Percentiles rank a stretch among this genome's conserved stretches.
phyloP scores from a whole-genome alignment of 1,139 yeast genomes.

The Chernovozyma aurita region DNA sequence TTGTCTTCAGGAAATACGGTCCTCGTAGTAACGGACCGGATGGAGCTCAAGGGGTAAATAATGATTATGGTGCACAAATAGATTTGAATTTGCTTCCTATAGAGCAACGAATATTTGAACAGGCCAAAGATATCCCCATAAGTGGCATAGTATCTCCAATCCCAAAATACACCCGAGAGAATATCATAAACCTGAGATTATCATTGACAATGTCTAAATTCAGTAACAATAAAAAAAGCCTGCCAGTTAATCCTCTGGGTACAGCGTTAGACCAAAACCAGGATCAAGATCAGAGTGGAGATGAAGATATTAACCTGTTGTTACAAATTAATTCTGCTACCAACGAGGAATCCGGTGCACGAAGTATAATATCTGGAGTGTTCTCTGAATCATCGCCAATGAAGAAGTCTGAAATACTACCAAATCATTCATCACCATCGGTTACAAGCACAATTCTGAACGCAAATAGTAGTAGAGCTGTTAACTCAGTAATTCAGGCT shows the following conservation, averaged over 20 bases:
- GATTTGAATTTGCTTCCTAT: background rate
- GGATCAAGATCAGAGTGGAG: background rate
- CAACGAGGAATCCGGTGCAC: too few relatives aligned
- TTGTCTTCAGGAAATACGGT: conserved; percentile 10
- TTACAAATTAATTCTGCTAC: background rate
- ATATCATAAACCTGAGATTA: background rate
- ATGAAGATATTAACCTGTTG: background rate
- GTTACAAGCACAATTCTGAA: too few relatives aligned
- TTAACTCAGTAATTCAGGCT: too few relatives aligned
- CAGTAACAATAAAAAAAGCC: too few relatives aligned
- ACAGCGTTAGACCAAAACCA: background rate
- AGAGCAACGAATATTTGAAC: conserved; percentile 1
- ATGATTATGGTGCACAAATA: background rate
- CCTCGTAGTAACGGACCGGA: background rate
- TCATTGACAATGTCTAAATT: background rate
- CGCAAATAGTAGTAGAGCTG: too few relatives aligned
- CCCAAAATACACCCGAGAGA: background rate
- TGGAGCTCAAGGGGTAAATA: background rate
- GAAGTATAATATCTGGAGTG: background rate
- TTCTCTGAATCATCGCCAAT: background rate
- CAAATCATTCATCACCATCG: too few relatives aligned
- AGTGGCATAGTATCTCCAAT: background rate
- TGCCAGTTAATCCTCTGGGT: too few relatives aligned
- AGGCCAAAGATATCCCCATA: background rate
- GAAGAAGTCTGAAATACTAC: background rate